Evolutionary conservation across 2,329 filamentous ascomycete genomes (phyloP), one percentile per base, ranked within the genome.

Genomic region (Laburnicola sp.): DNA sequence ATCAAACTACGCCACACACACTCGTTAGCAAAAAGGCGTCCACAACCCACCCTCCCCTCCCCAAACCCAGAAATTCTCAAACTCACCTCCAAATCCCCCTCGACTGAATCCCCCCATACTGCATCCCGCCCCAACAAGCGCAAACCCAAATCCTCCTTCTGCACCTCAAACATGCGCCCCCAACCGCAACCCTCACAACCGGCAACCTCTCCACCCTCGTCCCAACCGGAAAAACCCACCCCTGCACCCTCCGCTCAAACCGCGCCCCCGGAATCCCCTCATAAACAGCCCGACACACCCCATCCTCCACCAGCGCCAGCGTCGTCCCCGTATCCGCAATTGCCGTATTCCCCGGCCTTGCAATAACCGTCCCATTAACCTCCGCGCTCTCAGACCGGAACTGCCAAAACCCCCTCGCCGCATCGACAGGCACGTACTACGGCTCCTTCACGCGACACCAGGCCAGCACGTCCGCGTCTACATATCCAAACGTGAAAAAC

Each of bases 281-380:
- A 75, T 87, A 88, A 75, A 87, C 87, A 31, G 74, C 77, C 0
- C 72, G 61, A 53, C 83, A 79, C 46, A 85, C 74, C n/a, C 64
- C 55, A 53, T 78, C 71, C 9, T 82, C 80, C 7, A 86, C 70
- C 42, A 87, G 75, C 46, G 86, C 72, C 26, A 89, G 82, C 0
- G 85, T 85, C 35, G 86, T 88, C 35, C 86, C 86, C 1, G 86
- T 88, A 71, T 89, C 86, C 64, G 83, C 83, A 68, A 84, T 79
- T 42, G 75, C 66, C 37, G 70, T 60, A 36, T 74, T 65, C n/a
- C 35, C 30, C 3, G 51, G 54, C 4, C 63, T 55, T 21, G 35
- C 45, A 40, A 76, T 71, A 64, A 73, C 61, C 9, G 60, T 34
- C 16, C 67, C 66, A 46, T 71, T 68, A 47, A 82, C 83, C 39